phyloP scores from a whole-genome alignment of 2,329 filamentous ascomycete species.

The Pestalotiopsis sp. region DNA sequence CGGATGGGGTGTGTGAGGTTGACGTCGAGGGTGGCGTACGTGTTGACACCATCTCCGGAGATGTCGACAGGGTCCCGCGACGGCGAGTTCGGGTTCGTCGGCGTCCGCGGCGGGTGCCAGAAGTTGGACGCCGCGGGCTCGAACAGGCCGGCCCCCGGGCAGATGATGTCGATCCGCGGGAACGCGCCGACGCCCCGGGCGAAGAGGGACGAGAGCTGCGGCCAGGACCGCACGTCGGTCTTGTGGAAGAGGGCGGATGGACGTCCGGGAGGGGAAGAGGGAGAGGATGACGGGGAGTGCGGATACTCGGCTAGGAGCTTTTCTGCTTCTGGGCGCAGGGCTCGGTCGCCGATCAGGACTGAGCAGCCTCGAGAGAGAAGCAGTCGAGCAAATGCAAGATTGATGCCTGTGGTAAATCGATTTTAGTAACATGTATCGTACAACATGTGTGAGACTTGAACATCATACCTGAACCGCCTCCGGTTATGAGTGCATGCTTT shows the following conservation, averaged over 20 bases:
- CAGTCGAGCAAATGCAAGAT: conserved; percentile 33
- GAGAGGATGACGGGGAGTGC: conserved; percentile 15
- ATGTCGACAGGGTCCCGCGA: conserved; percentile 28
- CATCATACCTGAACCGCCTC: conserved; percentile 27
- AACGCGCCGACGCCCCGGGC: conserved; percentile 24
- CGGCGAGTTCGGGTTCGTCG: conserved; percentile 26
- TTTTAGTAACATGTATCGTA: background rate
- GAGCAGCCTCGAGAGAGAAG: conserved; percentile 36
- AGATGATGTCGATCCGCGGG: background rate
- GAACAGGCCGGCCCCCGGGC: conserved; percentile 8
- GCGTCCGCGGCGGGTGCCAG: conserved; percentile 34
- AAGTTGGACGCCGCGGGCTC: conserved; percentile 37
- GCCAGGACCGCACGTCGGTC: conserved; percentile 38
- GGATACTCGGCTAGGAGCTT: conserved; percentile 31
- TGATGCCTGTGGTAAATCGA: conserved; percentile 30
- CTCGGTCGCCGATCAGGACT: conserved; percentile 37
- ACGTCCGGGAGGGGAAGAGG: conserved; percentile 3
- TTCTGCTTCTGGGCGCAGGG: conserved; percentile 34
- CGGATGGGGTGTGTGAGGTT: conserved; percentile 38
- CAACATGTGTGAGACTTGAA: background rate
- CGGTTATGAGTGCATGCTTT: conserved; percentile 33
- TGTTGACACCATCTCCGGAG: conserved; percentile 23
- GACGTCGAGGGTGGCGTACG: conserved; percentile 35
- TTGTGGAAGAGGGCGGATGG: conserved; percentile 34
- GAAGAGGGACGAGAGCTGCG: conserved; percentile 32